phyloP scores from a whole-genome alignment of 1,284 basidiomycete genomes.

The Fomitiporia mediterranea region DNA sequence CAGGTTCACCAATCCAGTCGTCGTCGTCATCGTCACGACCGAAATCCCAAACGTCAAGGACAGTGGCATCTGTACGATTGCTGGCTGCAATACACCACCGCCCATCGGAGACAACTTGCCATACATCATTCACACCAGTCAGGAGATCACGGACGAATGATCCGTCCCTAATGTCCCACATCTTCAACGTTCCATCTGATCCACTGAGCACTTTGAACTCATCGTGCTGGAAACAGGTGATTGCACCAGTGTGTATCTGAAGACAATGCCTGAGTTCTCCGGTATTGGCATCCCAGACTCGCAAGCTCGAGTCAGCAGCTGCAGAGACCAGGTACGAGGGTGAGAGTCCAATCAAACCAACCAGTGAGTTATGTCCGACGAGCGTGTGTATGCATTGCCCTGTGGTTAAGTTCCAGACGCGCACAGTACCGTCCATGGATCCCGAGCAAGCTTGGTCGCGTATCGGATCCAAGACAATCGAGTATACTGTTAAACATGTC shows the following conservation, averaged over 20 bases:
- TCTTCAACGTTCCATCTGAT: constrained; percentile 92
- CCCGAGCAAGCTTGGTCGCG: constrained; percentile 90
- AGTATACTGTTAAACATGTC: constrained; percentile 62
- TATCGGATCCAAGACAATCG: constrained; percentile 79
- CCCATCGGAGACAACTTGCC: constrained; percentile 94
- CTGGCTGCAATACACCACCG: constrained; percentile 91
- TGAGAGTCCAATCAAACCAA: constrained; percentile 83
- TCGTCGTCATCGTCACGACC: constrained; percentile 56
- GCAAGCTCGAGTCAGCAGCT: constrained; percentile 88
- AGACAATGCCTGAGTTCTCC: constrained; percentile 78
- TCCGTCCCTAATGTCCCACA: constrained; percentile 91
- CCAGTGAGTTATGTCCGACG: constrained; percentile 85
- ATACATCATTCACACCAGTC: constrained; percentile 88
- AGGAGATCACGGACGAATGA: constrained; percentile 80
- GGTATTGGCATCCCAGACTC: constrained; percentile 86
- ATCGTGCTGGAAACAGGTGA: constrained; percentile 97
- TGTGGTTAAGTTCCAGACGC: constrained; percentile 83
- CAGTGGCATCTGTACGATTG: constrained; percentile 73
- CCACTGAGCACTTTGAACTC: constrained; percentile 94
- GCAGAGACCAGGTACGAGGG: constrained; percentile 88
- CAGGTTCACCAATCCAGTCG: constrained; percentile 50
- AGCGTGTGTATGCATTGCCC: constrained; percentile 79
- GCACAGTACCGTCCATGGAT: constrained; percentile 94
- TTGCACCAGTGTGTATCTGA: constrained; percentile 86
- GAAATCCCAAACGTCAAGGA: constrained; percentile 86